These are phyloP conservation scores for Rhizopus sp. DNA, from an alignment of 371 early-diverging fungal species.

Conservation along the genomic window DNA sequence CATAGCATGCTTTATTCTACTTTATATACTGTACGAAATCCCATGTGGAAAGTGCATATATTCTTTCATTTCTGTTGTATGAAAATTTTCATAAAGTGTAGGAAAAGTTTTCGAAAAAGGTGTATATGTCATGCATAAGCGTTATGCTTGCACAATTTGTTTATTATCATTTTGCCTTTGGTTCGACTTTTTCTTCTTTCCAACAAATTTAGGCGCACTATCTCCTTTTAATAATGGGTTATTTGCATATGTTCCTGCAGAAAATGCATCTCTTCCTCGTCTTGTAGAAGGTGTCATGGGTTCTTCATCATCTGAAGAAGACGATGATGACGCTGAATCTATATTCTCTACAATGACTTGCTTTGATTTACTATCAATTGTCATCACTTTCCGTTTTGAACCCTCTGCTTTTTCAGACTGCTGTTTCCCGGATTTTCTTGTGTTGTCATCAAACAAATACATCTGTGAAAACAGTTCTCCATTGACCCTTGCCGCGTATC, in stretches of 20 bases:
- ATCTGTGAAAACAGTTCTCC: background rate
- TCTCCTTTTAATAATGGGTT: constrained; percentile 46
- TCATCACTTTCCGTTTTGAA: constrained; percentile 62
- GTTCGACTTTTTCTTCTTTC: constrained; percentile 21
- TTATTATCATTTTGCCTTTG: constrained; percentile 24
- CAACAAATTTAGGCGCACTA: constrained; percentile 36
- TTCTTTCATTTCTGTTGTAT: no score
- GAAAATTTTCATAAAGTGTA: no score
- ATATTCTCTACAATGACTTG: constrained; percentile 54
- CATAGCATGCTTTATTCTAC: background rate
- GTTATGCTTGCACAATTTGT: background rate
- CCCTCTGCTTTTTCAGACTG: constrained; percentile 48
- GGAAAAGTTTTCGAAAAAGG: no score
- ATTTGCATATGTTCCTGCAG: constrained; percentile 43
- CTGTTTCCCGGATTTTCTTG: constrained; percentile 45
- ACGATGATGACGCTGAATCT: constrained; percentile 16
- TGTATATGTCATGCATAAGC: background rate
- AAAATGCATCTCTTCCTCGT: background rate
- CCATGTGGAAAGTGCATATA: no score
- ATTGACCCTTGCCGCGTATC: background rate
- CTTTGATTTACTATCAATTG: constrained; percentile 63
- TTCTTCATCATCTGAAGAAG: constrained; percentile 28
- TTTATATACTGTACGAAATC: background rate
- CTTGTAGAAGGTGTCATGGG: constrained; percentile 7
- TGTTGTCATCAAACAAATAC: constrained; percentile 39